Evolutionary conservation across 2,329 filamentous ascomycete genomes (phyloP).

Genomic region (Colletotrichum sp.): DNA sequence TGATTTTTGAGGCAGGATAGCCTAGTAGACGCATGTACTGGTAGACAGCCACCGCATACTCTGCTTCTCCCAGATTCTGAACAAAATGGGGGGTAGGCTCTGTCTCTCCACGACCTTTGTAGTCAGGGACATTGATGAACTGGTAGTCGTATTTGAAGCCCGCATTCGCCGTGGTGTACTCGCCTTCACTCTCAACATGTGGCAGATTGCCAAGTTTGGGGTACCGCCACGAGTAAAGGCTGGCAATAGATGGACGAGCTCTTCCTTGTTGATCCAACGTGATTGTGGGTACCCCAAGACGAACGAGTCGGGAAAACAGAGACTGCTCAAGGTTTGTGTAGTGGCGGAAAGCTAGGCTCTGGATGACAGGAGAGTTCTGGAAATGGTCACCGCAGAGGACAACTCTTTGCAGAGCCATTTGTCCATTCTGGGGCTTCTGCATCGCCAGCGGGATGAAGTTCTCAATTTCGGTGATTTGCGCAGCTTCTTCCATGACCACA

Average conservation of each 20-base stretch:
- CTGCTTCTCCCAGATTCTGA: conserved; percentile 94
- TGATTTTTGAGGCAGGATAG: conserved; percentile 84
- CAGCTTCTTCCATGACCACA: conserved; percentile 97
- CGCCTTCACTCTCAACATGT: conserved; percentile 67
- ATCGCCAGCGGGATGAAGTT: conserved; percentile 95
- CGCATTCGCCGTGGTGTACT: conserved; percentile 84
- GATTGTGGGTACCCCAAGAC: conserved; percentile 90
- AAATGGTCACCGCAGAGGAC: conserved; percentile 95
- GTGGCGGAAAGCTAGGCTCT: conserved; percentile 91
- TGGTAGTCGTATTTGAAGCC: conserved; percentile 95
- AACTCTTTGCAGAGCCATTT: conserved; percentile 81
- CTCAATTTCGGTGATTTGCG: conserved; percentile 96
- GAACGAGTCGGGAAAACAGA: conserved; percentile 87
- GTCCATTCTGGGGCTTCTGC: conserved; percentile 77
- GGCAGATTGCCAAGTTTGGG: conserved; percentile 79
- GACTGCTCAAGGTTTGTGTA: conserved; percentile 97
- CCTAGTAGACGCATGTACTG: conserved; percentile 97
- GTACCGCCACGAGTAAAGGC: conserved; percentile 94
- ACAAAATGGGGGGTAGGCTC: conserved; percentile 95
- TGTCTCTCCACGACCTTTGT: conserved; percentile 86
- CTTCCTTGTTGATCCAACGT: conserved; percentile 93
- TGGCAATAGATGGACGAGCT: conserved; percentile 83
- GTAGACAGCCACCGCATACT: conserved; percentile 94
- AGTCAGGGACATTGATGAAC: conserved; percentile 94
- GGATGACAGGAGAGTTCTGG: conserved; percentile 95